Conservation (phyloP, 257 asterid genomes). For the Nicotiana otophora region DNA sequence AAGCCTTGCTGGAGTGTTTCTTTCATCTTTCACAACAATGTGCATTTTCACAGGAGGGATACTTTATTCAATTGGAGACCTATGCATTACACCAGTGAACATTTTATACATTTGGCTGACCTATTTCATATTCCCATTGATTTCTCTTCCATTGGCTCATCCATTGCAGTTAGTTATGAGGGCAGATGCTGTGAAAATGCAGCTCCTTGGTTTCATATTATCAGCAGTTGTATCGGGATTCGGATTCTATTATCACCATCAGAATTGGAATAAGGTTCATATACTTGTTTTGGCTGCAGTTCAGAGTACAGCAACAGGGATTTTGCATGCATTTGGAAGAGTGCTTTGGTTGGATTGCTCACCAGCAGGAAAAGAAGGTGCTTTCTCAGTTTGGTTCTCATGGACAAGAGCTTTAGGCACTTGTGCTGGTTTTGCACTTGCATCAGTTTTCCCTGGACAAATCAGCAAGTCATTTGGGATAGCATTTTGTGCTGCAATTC, state of each 20-base stretch:
- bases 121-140: slow-evolving; percentile 63
- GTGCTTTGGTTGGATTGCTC: slow-evolving; percentile 72
- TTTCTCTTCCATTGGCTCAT: slow-evolving; percentile 61
- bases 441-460: slow-evolving; percentile 4
- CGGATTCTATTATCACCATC: slow-evolving; percentile 53
- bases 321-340: slow-evolving; percentile 72
- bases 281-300: slow-evolving; percentile 57
- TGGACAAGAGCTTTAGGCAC: slow-evolving; percentile 28
- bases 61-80: slow-evolving; percentile 54
- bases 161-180: slow-evolving; percentile 53
- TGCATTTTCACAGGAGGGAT: slow-evolving; percentile 58
- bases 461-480: neutral
- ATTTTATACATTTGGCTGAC: slow-evolving; percentile 51
- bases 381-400: slow-evolving; percentile 74
- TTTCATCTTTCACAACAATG: slow-evolving; percentile 67
- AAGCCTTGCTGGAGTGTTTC: slow-evolving; percentile 64
- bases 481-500: slow-evolving; percentile 7
- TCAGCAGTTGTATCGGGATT: slow-evolving; percentile 62
- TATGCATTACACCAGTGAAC: slow-evolving; percentile 37
- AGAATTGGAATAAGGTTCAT: slow-evolving; percentile 39
- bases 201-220: slow-evolving; percentile 62
- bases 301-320: slow-evolving; percentile 67
- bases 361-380: slow-evolving; percentile 85
- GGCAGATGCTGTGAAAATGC: slow-evolving; percentile 82
- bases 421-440: slow-evolving; percentile 12